Conservation (phyloP, 2,329 filamentous ascomycete genomes). For the Calonectria pseudoreteaudii region DNA sequence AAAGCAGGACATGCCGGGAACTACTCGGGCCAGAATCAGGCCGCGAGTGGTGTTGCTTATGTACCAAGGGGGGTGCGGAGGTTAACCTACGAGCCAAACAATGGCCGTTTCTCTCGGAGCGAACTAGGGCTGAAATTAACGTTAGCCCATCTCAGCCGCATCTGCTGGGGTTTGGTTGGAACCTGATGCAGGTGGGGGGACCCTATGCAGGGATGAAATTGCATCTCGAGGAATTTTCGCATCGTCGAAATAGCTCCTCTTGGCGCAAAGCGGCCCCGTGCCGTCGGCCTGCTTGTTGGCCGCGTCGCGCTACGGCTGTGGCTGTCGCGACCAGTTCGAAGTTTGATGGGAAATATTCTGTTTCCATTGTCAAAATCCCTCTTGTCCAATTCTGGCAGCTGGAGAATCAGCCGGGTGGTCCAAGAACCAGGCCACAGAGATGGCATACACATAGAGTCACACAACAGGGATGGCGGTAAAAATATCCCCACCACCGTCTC, state of each 20-base stretch:
- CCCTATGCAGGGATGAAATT: constrained; percentile 2
- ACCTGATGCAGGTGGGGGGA: constrained; percentile 12
- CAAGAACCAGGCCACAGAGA: too few relatives aligned
- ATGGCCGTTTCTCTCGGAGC: constrained; percentile 1
- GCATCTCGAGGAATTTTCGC: constrained; percentile 12
- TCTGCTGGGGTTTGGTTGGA: background rate
- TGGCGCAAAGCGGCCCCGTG: background rate
- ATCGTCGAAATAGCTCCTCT: background rate
- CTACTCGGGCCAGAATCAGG: constrained; percentile 8
- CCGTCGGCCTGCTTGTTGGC: background rate
- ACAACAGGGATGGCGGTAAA: too few relatives aligned
- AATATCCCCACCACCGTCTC: background rate
- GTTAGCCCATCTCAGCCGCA: constrained; percentile 6
- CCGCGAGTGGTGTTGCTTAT: constrained; percentile 19
- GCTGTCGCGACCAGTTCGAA: background rate
- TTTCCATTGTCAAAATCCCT: background rate
- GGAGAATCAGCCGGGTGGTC: too few relatives aligned
- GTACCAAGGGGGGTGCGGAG: background rate
- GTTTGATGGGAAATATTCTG: background rate
- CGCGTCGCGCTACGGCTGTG: background rate
- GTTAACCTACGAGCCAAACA: background rate
- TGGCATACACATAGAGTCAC: too few relatives aligned
- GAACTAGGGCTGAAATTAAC: constrained; percentile 17
- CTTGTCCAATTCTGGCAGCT: too few relatives aligned
- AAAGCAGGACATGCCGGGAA: background rate